Conservation (phyloP, 306 rosid genomes). For the Argentina anserina region DNA sequence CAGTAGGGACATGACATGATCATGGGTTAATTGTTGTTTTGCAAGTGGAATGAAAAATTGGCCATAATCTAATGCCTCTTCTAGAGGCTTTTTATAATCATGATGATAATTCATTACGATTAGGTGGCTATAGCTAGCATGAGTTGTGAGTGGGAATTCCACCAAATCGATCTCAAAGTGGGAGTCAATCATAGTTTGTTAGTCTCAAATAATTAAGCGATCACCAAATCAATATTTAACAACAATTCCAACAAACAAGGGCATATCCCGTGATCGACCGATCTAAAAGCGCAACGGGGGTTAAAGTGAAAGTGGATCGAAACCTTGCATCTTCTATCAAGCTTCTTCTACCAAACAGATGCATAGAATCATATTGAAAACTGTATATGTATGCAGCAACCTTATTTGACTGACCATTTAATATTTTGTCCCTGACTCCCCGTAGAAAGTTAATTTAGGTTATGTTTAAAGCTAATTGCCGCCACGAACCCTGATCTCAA, state of each 20-base stretch:
- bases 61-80: slow-evolving; percentile 9
- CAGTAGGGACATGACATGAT: slow-evolving; percentile 26
- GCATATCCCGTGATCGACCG: slow-evolving; percentile 8
- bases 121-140: not conserved
- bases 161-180: slow-evolving; percentile 32
- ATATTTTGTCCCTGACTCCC: not conserved
- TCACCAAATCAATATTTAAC: slow-evolving; percentile 3
- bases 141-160: slow-evolving; percentile 52
- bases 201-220: slow-evolving; percentile 26
- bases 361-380: not conserved
- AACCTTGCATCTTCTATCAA: not conserved
- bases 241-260: slow-evolving; percentile 37
- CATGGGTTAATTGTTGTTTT: slow-evolving; percentile 22
- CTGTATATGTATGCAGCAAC: not conserved
- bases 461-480: not conserved
- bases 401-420: not conserved
- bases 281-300: not conserved
- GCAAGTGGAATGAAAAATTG: slow-evolving; percentile 26
- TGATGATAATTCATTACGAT: slow-evolving; percentile 6
- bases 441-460: not conserved
- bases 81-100: not conserved
- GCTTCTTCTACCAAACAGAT: not conserved
- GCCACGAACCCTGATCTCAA: not conserved
- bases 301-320: not conserved
- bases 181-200: slow-evolving; percentile 31